A percentile compares a stretch with the other conserved stretches of the same genome.
Evolutionary conservation across 495 filamentous ascomycete genomes (phyloP).

Genomic region (Mycothermus thermophilus): DNA sequence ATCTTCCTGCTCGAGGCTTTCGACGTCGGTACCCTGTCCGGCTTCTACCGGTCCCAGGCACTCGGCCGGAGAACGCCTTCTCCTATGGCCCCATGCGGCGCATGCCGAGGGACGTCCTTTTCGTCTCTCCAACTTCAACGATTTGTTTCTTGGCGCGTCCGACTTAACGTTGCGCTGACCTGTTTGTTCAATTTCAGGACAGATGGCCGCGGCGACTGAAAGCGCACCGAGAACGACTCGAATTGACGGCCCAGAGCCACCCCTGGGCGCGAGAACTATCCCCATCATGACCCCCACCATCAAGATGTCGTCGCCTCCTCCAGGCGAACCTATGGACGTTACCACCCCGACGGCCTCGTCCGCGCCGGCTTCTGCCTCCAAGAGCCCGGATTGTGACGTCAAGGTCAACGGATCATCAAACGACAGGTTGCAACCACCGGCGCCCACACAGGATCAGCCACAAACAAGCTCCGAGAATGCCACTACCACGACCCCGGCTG

Average conservation of each 20-base stretch:
- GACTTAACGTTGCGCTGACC: too few species aligned
- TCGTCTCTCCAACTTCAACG: too few species aligned
- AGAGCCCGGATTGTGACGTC: conserved; percentile 32
- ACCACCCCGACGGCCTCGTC: conserved; percentile 33
- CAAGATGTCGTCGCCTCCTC: conserved; percentile 36
- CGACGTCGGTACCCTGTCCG: too few species aligned
- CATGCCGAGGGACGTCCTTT: too few species aligned
- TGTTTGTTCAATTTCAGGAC: too few species aligned
- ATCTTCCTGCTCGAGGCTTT: too few species aligned
- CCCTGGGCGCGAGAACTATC: conserved; percentile 31
- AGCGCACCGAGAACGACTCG: conserved; percentile 29
- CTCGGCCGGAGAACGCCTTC: too few species aligned
- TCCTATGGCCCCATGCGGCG: too few species aligned
- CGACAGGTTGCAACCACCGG: conserved; percentile 14
- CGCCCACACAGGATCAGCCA: conserved; percentile 19
- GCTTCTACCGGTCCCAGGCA: too few species aligned
- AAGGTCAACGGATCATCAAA: conserved; percentile 22
- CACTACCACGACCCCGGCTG: conserved; percentile 33
- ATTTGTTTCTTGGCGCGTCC: too few species aligned
- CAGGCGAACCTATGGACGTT: conserved; percentile 39
- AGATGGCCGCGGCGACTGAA: conserved; percentile 37
- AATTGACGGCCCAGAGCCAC: conserved; percentile 24
- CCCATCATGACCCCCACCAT: conserved; percentile 38
- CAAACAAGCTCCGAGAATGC: conserved; percentile 16
- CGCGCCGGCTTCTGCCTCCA: conserved; percentile 27